These are phyloP conservation scores for Macadamia tetraphylla DNA, from an alignment of 164 flowering plant species.

Conservation along the genomic window DNA sequence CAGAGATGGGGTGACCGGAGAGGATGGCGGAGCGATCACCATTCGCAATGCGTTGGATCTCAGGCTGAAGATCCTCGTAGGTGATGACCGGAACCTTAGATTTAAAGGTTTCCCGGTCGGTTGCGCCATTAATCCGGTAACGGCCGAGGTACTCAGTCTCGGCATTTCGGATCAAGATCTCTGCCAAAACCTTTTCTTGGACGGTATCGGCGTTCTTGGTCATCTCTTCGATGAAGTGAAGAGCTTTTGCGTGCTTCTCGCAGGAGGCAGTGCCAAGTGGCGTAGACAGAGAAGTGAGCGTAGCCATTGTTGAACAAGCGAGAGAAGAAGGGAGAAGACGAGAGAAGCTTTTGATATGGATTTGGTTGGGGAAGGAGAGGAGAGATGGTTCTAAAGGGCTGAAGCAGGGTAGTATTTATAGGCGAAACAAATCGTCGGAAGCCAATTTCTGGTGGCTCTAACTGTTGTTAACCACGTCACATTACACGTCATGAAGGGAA, in stretches of 20 bases:
- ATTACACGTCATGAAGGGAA: not conserved
- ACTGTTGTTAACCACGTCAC: not conserved
- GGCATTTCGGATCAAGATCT: conserved; percentile 31
- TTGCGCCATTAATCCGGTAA: conserved; percentile 15
- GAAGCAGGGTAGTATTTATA: not conserved
- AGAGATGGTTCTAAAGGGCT: not conserved
- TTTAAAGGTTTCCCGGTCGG: conserved; percentile 35
- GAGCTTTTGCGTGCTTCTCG: conserved; percentile 33
- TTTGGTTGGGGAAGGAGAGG: not conserved
- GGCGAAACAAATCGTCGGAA: not conserved
- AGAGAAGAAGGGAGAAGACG: conserved; percentile 1
- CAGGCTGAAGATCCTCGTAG: conserved; percentile 39
- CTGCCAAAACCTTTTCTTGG: conserved; percentile 28
- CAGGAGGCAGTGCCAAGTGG: conserved; percentile 21
- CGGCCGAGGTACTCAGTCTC: conserved; percentile 32
- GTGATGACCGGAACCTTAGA: conserved; percentile 28
- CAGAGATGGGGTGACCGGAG: conserved; percentile 36
- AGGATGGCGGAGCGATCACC: conserved; percentile 42
- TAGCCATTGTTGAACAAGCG: conserved; percentile 18
- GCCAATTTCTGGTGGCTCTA: no score
- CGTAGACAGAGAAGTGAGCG: conserved; percentile 17
- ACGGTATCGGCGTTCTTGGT: conserved; percentile 31
- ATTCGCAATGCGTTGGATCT: conserved; percentile 41
- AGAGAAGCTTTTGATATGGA: not conserved
- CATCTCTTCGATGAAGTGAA: conserved; percentile 35